Conservation (phyloP, 2,329 filamentous ascomycete species). For the Aulographum hederae region DNA sequence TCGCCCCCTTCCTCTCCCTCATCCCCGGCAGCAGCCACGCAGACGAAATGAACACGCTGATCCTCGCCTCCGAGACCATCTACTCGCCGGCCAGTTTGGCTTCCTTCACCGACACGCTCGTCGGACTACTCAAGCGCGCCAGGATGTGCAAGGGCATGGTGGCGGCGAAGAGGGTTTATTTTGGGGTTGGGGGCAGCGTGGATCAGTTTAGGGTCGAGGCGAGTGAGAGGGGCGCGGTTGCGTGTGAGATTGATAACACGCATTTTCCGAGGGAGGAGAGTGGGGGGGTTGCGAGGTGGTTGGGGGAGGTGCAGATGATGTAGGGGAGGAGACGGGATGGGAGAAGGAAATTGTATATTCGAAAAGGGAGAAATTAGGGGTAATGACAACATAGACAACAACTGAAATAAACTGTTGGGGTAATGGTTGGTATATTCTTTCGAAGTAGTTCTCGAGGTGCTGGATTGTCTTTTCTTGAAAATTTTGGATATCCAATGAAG, state of each 20-base stretch:
- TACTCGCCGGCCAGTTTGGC: slow-evolving; percentile 57
- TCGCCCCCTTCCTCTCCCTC: slow-evolving; percentile 37
- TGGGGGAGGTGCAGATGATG: slow-evolving; percentile 24
- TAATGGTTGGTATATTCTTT: too few species aligned
- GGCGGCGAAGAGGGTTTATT: slow-evolving; percentile 65
- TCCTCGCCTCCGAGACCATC: slow-evolving; percentile 67
- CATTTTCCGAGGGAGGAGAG: slow-evolving; percentile 17
- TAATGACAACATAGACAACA: too few species aligned
- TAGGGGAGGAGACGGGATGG: too few species aligned
- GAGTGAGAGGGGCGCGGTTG: slow-evolving; percentile 22
- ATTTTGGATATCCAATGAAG: too few species aligned
- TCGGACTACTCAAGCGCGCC: slow-evolving; percentile 35
- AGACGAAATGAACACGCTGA: slow-evolving; percentile 25
- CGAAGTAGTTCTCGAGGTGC: too few species aligned
- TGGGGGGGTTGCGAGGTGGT: slow-evolving; percentile 25
- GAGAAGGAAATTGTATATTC: too few species aligned
- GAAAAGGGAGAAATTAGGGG: too few species aligned
- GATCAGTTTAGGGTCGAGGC: slow-evolving; percentile 46
- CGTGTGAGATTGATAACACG: slow-evolving; percentile 29
- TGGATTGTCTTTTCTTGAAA: too few species aligned
- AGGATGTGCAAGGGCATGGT: slow-evolving; percentile 43
- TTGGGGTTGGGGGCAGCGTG: slow-evolving; percentile 67
- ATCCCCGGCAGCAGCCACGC: slow-evolving; percentile 19
- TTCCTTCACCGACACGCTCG: slow-evolving; percentile 49
- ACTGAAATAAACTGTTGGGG: too few species aligned